Conservation (phyloP, 352 stramenopile species). For the Globisporangium barbulae region DNA sequence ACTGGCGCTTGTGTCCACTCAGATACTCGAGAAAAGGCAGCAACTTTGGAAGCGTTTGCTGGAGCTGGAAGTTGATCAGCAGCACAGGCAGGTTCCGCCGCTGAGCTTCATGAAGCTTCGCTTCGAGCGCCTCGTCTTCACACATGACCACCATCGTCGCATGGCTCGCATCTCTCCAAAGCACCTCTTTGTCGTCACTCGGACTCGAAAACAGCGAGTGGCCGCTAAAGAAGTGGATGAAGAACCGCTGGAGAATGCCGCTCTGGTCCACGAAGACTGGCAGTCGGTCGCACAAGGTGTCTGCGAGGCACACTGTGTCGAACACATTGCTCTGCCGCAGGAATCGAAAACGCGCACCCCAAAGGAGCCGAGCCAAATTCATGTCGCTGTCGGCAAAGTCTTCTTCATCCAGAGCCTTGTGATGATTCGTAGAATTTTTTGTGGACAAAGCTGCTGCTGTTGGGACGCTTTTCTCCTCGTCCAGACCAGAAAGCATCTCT, state of each 20-base stretch:
- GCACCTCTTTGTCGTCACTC: slow-evolving; percentile 18
- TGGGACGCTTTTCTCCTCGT: background rate
- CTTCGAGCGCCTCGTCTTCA: slow-evolving; percentile 23
- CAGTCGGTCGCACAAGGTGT: slow-evolving; percentile 32
- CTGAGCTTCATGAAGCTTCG: slow-evolving; percentile 30
- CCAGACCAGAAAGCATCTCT: background rate
- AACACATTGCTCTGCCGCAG: slow-evolving; percentile 15
- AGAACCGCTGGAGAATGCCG: slow-evolving; percentile 39
- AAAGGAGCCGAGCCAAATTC: slow-evolving; percentile 22
- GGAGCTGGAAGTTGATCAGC: slow-evolving; percentile 33
- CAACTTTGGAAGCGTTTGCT: slow-evolving; percentile 7
- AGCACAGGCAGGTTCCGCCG: slow-evolving; percentile 25
- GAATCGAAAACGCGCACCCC: slow-evolving; percentile 37
- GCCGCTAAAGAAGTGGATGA: slow-evolving; percentile 49
- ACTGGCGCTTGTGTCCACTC: slow-evolving; percentile 14
- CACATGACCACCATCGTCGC: slow-evolving; percentile 31
- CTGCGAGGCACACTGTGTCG: slow-evolving; percentile 21
- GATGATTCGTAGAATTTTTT: background rate
- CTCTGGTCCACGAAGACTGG: slow-evolving; percentile 42
- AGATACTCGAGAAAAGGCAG: slow-evolving; percentile 18
- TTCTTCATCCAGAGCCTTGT: background rate
- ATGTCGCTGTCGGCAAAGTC: background rate
- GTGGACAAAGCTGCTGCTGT: background rate
- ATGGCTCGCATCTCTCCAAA: slow-evolving; percentile 10
- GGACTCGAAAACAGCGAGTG: slow-evolving; percentile 29